Evolutionary conservation across 129 eudicot species (phyloP), one percentile per base, ranked within the genome.

Genomic region (Glebionis coronaria): DNA sequence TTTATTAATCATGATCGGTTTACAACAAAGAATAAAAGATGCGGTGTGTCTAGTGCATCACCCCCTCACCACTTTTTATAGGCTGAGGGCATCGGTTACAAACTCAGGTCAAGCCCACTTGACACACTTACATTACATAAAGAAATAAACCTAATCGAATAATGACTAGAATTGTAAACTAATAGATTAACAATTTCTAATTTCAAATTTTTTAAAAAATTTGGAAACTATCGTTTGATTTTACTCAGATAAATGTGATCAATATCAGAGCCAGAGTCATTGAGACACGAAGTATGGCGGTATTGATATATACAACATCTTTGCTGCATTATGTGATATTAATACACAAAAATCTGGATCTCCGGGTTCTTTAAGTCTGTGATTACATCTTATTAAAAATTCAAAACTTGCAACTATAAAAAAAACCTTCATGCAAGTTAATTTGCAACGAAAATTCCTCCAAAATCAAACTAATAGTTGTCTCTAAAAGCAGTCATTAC

Each of bases 291-390:
- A 75, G 51, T 9, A 0, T 16, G 84, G 79, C 25, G 60, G 11
- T 3, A 67, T 79, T 59, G 79, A 79, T 55, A 59, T 70, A 13
- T 63, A 80, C 76, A 82, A 80, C 73, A 82, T 82, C 29, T 85
- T 82, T 60, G 83, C 85, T 18, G 83, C 91, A 49, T 16, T 76
- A 0, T 85, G 91, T 71, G 51, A 21, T 31, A 7, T 6, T 2
- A 35, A 50, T 27, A 62, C 45, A 29, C 76, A 20, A 31, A 73
- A 67, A 57, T 56, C 65, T 53, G 71, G 61, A 56, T 65, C 79
- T 67, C 57, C 59, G 8, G 81, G 78, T 16, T 83, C 82, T 14
- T 84, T 79, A 83, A 83, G 84, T 54, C 47, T 62, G 49, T 3
- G 14, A 27, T 68, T 67, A 35, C 52, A 12, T 4, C 13, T 55